Evolutionary conservation across 2,329 filamentous ascomycete species (phyloP), one percentile per base, ranked within the genome.

Genomic region (Neocucurbitaria cava): DNA sequence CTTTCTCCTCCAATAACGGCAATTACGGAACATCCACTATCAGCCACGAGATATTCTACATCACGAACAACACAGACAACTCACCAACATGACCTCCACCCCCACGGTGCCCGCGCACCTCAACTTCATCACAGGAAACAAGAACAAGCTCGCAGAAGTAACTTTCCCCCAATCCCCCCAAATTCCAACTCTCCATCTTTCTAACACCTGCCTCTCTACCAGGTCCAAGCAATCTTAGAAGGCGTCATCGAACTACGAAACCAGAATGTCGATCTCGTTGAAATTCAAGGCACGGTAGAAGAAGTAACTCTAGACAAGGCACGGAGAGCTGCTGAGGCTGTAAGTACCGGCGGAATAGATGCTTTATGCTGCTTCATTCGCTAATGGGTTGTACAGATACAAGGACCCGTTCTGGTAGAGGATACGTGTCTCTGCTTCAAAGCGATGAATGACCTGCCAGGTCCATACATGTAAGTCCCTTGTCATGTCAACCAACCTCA

Each of bases 71-170:
- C 28, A 31, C 13, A 31, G 3, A 10, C 28, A 28, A 43, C 10
- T 21, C 33, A 35, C 13, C 13, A 56, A 50, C 7, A 65, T 64
- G 62, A 40, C 63, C 3, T 58, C 59, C 20, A 55, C 61, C 5
- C 47, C 64, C 23, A 38, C 50, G 11, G 54, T 64, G 10, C 75
- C 78, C 39, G 79, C 81, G 62, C 77, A 82, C 59, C 80, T 99
- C 62, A 93, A 96, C 78, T 99, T 99, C 81, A 96, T 99, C 73
- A 98, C 94, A 1, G 90, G 94, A 77, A 99, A 99, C 79, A 87
- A 89, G 71, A 96, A 96, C 81, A 99, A 99, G 81, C 84, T 99
- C 51, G 81, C 83, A 52, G 95, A 99, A 80, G 69, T 66, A n/a
- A 58, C 26, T 54, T 53, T 6, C 13, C 23, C 4, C 21, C 23